phyloP scores from a whole-genome alignment of 192 early-diverging fungal species.

The Lunasporangiospora selenospora region DNA sequence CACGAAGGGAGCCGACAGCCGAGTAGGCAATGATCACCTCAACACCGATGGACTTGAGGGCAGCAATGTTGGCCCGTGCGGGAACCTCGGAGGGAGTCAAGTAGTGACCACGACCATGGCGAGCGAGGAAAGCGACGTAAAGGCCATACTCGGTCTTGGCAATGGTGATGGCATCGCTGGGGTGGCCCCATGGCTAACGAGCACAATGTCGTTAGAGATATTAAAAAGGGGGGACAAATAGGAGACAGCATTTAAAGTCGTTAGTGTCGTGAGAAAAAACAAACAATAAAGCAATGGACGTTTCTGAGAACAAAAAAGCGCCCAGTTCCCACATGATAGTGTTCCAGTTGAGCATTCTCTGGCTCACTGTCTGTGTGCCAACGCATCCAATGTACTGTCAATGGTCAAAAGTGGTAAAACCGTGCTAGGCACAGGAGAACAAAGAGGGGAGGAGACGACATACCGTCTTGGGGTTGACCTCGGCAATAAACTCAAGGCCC shows the following conservation, averaged over 20 bases:
- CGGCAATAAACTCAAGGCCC: conserved; percentile 77
- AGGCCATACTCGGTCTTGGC: conserved; percentile 68
- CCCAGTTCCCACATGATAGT: too few relatives aligned
- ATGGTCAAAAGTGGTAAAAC: background rate
- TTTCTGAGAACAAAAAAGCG: too few relatives aligned
- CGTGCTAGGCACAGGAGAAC: too few relatives aligned
- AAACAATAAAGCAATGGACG: background rate
- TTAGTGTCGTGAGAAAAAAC: background rate
- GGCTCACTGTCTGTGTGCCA: too few relatives aligned
- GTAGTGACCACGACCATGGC: conserved; percentile 92
- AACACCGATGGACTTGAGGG: conserved; percentile 93
- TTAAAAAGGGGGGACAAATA: conserved; percentile 5
- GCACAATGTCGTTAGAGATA: background rate
- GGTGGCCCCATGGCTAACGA: conserved; percentile 82
- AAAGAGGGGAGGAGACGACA: conserved; percentile 2
- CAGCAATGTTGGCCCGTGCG: conserved; percentile 96
- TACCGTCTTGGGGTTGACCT: conserved; percentile 88
- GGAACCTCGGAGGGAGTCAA: conserved; percentile 91
- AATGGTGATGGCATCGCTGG: conserved; percentile 89
- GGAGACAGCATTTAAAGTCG: conserved; percentile 3
- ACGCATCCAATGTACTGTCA: too few relatives aligned
- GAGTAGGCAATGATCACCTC: conserved; percentile 95
- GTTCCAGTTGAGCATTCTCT: too few relatives aligned
- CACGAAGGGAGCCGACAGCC: conserved; percentile 93
- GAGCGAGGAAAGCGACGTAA: conserved; percentile 95